phyloP scores from a whole-genome alignment of 2,329 filamentous ascomycete genomes.

The Fusarium marasasianum region DNA sequence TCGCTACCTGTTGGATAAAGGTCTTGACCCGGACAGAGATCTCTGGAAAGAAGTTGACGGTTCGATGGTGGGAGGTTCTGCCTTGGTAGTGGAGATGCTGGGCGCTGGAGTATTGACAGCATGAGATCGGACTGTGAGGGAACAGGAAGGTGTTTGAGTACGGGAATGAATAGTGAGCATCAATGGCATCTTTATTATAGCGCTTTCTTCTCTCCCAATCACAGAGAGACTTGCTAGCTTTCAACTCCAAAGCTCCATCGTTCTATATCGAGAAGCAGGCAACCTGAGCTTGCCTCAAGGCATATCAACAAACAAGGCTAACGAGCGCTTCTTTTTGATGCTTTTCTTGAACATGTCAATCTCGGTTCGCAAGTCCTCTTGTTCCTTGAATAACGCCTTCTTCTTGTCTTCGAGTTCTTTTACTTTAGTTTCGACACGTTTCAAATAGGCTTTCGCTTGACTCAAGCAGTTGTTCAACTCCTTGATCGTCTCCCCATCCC shows the following conservation, averaged over 20 bases:
- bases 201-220: fast-evolving
- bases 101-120: background rate
- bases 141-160: too few relatives aligned
- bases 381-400: background rate
- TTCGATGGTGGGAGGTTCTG: background rate
- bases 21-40: background rate
- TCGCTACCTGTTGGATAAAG: background rate
- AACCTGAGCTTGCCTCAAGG: background rate
- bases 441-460: background rate
- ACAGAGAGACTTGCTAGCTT: fast-evolving
- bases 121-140: background rate
- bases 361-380: background rate
- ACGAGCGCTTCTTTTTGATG: background rate
- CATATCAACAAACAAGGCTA: background rate
- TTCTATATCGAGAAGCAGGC: background rate
- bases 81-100: background rate
- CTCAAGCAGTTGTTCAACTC: background rate
- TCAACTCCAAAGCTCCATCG: background rate
- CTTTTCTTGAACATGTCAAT: background rate
- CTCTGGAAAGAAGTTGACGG: background rate
- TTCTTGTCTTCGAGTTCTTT: background rate
- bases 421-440: background rate
- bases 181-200: fast-evolving
- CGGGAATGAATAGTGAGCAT: too few relatives aligned
- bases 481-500: background rate